These are phyloP conservation scores for Globisporangium mamillatum DNA, from an alignment of 352 stramenopile species.

Conservation along the genomic window DNA sequence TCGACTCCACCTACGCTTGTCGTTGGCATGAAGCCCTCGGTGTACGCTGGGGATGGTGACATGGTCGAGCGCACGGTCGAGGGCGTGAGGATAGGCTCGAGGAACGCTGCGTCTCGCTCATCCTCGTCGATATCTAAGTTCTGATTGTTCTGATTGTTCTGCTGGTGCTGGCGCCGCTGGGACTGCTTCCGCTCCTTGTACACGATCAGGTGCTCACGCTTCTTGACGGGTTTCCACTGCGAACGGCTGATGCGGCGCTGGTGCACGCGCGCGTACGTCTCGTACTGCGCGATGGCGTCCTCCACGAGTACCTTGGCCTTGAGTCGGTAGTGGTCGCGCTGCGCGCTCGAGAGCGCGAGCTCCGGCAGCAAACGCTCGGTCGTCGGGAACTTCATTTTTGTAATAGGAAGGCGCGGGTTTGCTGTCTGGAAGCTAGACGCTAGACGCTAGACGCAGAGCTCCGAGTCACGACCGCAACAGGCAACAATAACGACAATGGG, in stretches of 20 bases:
- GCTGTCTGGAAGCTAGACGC: not conserved
- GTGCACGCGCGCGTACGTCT: conserved; percentile 26
- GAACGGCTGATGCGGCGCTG: conserved; percentile 29
- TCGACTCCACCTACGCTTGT: not conserved
- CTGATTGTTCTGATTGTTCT: conserved; percentile 1
- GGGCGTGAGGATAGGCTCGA: conserved; percentile 10
- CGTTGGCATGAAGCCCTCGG: conserved; percentile 11
- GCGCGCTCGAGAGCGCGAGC: conserved; percentile 7
- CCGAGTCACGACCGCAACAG: not conserved
- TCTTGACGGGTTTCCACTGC: conserved; percentile 45
- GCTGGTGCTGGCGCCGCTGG: not conserved
- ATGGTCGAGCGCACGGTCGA: conserved; percentile 15
- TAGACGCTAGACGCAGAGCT: not conserved
- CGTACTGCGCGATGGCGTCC: conserved; percentile 39
- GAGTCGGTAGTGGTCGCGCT: conserved; percentile 10
- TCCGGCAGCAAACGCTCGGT: conserved; percentile 10
- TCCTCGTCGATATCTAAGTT: not conserved
- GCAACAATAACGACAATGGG: not conserved
- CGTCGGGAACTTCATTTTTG: conserved; percentile 16
- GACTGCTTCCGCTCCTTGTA: conserved; percentile 23
- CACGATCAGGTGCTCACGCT: conserved; percentile 36
- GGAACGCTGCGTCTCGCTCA: not conserved
- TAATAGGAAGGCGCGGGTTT: not conserved
- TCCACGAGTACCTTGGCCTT: conserved; percentile 28
- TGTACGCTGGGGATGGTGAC: conserved; percentile 1